Conservation (phyloP, 1,284 basidiomycete species). For the Filobasidium uniguttulatum region DNA sequence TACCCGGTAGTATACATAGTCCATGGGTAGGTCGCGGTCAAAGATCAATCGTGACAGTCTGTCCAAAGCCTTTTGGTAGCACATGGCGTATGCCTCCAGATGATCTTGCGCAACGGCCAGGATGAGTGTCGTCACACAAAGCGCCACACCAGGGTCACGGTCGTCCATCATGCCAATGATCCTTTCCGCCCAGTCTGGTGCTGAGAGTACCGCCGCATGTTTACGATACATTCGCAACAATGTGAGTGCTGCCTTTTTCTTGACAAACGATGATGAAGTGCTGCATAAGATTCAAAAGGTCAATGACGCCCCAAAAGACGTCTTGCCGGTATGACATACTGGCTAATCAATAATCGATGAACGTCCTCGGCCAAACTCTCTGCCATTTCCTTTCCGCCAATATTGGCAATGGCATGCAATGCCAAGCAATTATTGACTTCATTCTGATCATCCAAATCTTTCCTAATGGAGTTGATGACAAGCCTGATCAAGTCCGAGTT, state of each 20-base stretch:
- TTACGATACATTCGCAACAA: constrained; percentile 86
- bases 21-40: constrained; percentile 71
- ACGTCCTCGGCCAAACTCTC: constrained; percentile 87
- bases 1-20: constrained; percentile 77
- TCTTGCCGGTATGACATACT: constrained; percentile 46
- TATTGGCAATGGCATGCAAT: constrained; percentile 93
- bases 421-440: constrained; percentile 95
- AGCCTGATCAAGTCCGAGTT: constrained; percentile 90
- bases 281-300: constrained; percentile 38
- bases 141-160: constrained; percentile 77
- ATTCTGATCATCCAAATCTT: constrained; percentile 88
- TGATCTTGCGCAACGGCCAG: constrained; percentile 90
- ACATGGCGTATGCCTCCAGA: constrained; percentile 73
- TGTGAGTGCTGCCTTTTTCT: constrained; percentile 96
- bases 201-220: constrained; percentile 83
- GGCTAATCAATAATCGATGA: constrained; percentile 86
- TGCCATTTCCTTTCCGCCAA: constrained; percentile 96
- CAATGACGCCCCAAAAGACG: neutral
- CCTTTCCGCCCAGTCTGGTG: constrained; percentile 86
- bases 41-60: constrained; percentile 78
- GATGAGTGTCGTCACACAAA: constrained; percentile 86
- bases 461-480: constrained; percentile 94
- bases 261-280: constrained; percentile 87
- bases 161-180: constrained; percentile 94
- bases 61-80: constrained; percentile 88